phyloP scores from a whole-genome alignment of 1,139 yeast genomes.

The Zygoascus meyerae region DNA sequence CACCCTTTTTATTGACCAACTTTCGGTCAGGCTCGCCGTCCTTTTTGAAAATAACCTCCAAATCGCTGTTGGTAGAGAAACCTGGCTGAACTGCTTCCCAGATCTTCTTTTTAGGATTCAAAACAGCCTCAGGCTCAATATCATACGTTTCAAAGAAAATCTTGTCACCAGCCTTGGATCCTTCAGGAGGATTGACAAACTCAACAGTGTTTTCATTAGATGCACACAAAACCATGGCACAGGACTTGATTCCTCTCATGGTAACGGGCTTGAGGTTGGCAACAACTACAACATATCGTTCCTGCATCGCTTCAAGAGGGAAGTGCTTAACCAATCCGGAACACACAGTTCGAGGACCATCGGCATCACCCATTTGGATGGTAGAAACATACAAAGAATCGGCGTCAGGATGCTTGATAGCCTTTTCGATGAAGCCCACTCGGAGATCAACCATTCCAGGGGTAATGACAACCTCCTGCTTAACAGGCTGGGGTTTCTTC shows the following conservation, averaged over 20 bases:
- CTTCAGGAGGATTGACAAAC: constrained; percentile 91
- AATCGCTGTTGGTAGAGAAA: constrained; percentile 70
- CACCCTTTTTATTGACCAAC: constrained; percentile 74
- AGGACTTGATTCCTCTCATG: constrained; percentile 91
- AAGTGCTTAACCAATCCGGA: constrained; percentile 82
- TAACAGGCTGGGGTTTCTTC: constrained; percentile 38
- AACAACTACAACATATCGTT: constrained; percentile 73
- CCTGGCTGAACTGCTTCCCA: constrained; percentile 95
- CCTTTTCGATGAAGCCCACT: constrained; percentile 96
- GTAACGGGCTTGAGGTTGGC: constrained; percentile 87
- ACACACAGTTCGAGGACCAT: constrained; percentile 97
- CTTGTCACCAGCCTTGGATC: constrained; percentile 95
- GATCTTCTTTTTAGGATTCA: constrained; percentile 97
- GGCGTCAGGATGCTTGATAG: constrained; percentile 95
- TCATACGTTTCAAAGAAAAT: constrained; percentile 88
- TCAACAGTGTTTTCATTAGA: constrained; percentile 63
- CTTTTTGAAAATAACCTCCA: constrained; percentile 74
- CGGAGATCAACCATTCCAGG: constrained; percentile 88
- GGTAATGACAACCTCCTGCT: constrained; percentile 57
- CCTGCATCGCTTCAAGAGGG: constrained; percentile 76
- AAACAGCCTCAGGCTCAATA: constrained; percentile 75
- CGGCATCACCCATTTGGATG: constrained; percentile 91
- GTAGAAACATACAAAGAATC: constrained; percentile 95
- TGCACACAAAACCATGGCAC: constrained; percentile 97
- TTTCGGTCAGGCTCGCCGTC: constrained; percentile 75